Conservation (phyloP, 495 filamentous ascomycete species). For the Pseudomonodictys pantanalensis region DNA sequence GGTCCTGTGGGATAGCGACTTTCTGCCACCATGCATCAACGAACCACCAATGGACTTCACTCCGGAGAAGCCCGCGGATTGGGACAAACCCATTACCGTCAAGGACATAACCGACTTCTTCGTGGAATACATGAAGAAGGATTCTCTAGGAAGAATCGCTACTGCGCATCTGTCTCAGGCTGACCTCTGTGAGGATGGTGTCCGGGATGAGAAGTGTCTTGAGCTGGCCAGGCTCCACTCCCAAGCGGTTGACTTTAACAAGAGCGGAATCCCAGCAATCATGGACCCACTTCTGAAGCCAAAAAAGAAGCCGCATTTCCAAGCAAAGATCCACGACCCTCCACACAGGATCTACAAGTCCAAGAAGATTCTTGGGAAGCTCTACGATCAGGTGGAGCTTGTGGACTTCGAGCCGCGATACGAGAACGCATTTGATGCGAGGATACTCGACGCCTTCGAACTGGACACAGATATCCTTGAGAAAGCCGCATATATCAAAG, state of each 20-base stretch:
- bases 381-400: slow-evolving; percentile 71
- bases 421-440: slow-evolving; percentile 67
- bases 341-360: slow-evolving; percentile 63
- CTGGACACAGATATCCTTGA: slow-evolving; percentile 54
- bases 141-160: slow-evolving; percentile 75
- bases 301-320: slow-evolving; percentile 78
- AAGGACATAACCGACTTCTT: slow-evolving; percentile 80
- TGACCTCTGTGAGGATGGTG: slow-evolving; percentile 60
- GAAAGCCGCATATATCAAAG: slow-evolving; percentile 64
- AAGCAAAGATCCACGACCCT: slow-evolving; percentile 64
- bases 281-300: slow-evolving; percentile 62
- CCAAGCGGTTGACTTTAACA: slow-evolving; percentile 87
- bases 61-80: slow-evolving; percentile 47
- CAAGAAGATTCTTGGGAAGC: slow-evolving; percentile 67
- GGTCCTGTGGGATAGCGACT: slow-evolving; percentile 82
- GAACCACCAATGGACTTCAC: slow-evolving; percentile 71
- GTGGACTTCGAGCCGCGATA: slow-evolving; percentile 71
- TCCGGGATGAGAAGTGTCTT: slow-evolving; percentile 49
- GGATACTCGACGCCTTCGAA: slow-evolving; percentile 66
- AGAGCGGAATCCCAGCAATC: slow-evolving; percentile 73
- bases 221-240: slow-evolving; percentile 81
- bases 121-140: slow-evolving; percentile 90
- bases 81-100: slow-evolving; percentile 59
- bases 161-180: slow-evolving; percentile 77
- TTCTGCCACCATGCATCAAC: slow-evolving; percentile 70